phyloP scores from a whole-genome alignment of 2,329 filamentous ascomycete genomes.

The Botrytis deweyae region DNA sequence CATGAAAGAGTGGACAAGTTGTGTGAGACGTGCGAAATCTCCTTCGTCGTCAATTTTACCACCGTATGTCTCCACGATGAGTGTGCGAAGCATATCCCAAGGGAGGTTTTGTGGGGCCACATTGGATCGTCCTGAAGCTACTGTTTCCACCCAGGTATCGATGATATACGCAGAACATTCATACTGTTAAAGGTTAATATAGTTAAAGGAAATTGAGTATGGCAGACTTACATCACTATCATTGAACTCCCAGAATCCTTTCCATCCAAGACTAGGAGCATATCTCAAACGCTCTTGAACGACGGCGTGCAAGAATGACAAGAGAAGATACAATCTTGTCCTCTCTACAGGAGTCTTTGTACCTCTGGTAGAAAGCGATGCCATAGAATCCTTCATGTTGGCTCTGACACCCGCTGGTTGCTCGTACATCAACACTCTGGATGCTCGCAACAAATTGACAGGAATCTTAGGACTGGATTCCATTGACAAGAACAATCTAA shows the following conservation, averaged over 20 bases:
- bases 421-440: slow-evolving; percentile 94
- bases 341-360: slow-evolving; percentile 86
- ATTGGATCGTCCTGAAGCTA: slow-evolving; percentile 83
- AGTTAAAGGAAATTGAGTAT: slow-evolving; percentile 57
- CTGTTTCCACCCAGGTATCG: slow-evolving; percentile 86
- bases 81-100: slow-evolving; percentile 90
- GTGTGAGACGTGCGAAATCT: slow-evolving; percentile 73
- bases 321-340: slow-evolving; percentile 80
- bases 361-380: slow-evolving; percentile 73
- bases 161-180: slow-evolving; percentile 97
- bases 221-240: slow-evolving; percentile 86
- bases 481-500: slow-evolving; percentile 96
- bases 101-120: slow-evolving; percentile 91
- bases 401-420: slow-evolving; percentile 94
- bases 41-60: slow-evolving; percentile 93
- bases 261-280: slow-evolving; percentile 92
- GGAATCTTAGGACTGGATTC: slow-evolving; percentile 96
- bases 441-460: slow-evolving; percentile 90
- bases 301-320: slow-evolving; percentile 94
- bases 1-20: slow-evolving; percentile 74
- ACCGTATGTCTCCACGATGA: slow-evolving; percentile 93
- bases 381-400: slow-evolving; percentile 98
- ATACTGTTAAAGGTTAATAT: slow-evolving; percentile 60
- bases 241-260: slow-evolving; percentile 99
- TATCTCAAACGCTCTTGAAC: slow-evolving; percentile 94